These are phyloP conservation scores for Fusarium liriodendri DNA, from an alignment of 2,329 filamentous ascomycete genomes.

Conservation along the genomic window DNA sequence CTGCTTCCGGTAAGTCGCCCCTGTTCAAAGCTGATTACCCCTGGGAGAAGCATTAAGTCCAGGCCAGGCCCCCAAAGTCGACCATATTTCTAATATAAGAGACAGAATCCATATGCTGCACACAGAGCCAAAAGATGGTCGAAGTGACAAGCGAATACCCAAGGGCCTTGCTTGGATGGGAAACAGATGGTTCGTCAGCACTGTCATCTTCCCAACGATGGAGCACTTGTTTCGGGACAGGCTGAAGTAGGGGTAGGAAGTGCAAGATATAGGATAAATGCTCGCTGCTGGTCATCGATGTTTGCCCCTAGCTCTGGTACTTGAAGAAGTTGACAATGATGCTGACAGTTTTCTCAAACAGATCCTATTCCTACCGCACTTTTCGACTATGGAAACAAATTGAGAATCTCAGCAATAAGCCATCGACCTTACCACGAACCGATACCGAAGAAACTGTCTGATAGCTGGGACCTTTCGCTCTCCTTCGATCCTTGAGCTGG, in stretches of 20 bases:
- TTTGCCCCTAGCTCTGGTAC: not conserved
- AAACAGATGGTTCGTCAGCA: not conserved
- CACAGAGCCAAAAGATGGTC: not conserved
- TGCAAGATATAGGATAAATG: rapidly evolving
- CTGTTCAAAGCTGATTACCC: not conserved
- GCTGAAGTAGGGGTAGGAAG: too few relatives aligned
- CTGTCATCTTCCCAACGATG: not conserved
- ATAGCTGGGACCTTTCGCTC: not conserved
- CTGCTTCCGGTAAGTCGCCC: not conserved
- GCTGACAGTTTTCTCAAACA: not conserved
- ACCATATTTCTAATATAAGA: too few relatives aligned
- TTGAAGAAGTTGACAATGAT: not conserved
- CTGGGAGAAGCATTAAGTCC: not conserved
- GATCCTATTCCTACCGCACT: not conserved
- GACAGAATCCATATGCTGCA: rapidly evolving
- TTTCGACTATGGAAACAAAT: not conserved
- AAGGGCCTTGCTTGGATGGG: not conserved
- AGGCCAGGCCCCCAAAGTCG: not conserved
- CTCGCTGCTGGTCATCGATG: too few relatives aligned
- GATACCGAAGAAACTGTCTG: not conserved
- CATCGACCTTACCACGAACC: not conserved
- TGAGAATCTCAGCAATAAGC: not conserved
- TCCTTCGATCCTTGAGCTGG: not conserved
- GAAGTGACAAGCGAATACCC: not conserved
- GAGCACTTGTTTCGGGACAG: not conserved